phyloP scores from a whole-genome alignment of 2,329 filamentous ascomycete genomes.

The Penicillium sp. region DNA sequence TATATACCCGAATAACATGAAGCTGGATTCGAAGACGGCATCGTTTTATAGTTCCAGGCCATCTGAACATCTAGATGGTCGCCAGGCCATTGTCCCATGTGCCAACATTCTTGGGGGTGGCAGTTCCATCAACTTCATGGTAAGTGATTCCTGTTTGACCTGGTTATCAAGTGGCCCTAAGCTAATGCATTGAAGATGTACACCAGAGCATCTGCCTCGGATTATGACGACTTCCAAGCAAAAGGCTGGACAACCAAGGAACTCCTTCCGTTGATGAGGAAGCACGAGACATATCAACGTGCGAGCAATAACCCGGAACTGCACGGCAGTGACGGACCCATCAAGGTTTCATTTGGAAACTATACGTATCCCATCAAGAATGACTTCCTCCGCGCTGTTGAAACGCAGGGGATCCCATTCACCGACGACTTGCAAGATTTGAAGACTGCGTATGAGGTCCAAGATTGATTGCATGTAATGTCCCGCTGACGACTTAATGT shows the following conservation, averaged over 20 bases:
- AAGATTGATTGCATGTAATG: background rate
- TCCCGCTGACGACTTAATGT: background rate
- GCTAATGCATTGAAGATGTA: slow-evolving; percentile 56
- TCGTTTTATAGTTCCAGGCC: slow-evolving; percentile 77
- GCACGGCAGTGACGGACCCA: slow-evolving; percentile 75
- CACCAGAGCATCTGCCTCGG: slow-evolving; percentile 67
- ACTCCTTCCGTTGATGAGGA: slow-evolving; percentile 72
- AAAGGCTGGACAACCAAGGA: slow-evolving; percentile 78
- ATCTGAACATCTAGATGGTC: slow-evolving; percentile 68
- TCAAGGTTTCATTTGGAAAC: slow-evolving; percentile 79
- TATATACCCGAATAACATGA: slow-evolving; percentile 76
- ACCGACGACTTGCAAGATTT: slow-evolving; percentile 77
- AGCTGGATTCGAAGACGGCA: slow-evolving; percentile 75
- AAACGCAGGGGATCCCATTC: slow-evolving; percentile 70
- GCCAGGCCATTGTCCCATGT: slow-evolving; percentile 70
- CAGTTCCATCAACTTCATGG: slow-evolving; percentile 76
- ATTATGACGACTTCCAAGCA: slow-evolving; percentile 76
- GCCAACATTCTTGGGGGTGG: slow-evolving; percentile 70
- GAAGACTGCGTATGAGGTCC: slow-evolving; percentile 33
- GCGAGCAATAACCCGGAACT: slow-evolving; percentile 59
- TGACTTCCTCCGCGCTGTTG: slow-evolving; percentile 70
- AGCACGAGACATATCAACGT: slow-evolving; percentile 75
- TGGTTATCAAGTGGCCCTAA: background rate
- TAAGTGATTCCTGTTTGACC: slow-evolving; percentile 26
- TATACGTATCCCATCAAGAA: slow-evolving; percentile 80